A percentile compares a stretch with the other conserved stretches of the same genome.
phyloP scores from a whole-genome alignment of 495 filamentous ascomycete genomes.

The Lasiosphaeris hirsuta region DNA sequence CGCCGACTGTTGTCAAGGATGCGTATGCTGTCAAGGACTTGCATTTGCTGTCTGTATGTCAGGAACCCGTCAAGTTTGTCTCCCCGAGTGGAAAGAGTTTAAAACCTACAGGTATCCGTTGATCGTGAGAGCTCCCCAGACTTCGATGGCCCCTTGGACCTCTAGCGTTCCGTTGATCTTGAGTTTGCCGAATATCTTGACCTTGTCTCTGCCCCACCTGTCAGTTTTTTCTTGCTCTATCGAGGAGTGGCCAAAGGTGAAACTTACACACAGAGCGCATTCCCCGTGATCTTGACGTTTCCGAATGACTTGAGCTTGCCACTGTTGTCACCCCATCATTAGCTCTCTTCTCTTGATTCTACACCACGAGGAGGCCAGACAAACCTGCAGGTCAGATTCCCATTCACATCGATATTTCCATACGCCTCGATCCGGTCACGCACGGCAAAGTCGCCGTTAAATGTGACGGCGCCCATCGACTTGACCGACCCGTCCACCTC shows the following conservation, averaged over 20 bases:
- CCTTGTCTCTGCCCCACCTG: slow-evolving; percentile 27
- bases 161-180: slow-evolving; percentile 34
- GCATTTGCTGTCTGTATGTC: slow-evolving; percentile 29
- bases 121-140: slow-evolving; percentile 36
- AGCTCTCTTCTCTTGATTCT: background rate
- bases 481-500: slow-evolving; percentile 39
- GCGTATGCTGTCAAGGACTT: slow-evolving; percentile 35
- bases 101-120: slow-evolving; percentile 37
- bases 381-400: slow-evolving; percentile 30
- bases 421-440: slow-evolving; percentile 39
- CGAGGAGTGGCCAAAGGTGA: background rate
- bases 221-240: background rate
- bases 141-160: slow-evolving; percentile 34
- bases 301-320: slow-evolving; percentile 35
- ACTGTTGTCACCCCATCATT: slow-evolving; percentile 15
- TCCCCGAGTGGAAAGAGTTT: background rate
- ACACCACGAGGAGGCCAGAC: background rate
- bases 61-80: background rate
- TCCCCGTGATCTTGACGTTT: slow-evolving; percentile 32
- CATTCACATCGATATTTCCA: slow-evolving; percentile 32
- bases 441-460: slow-evolving; percentile 34
- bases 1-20: slow-evolving; percentile 38
- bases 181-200: slow-evolving; percentile 42
- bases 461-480: slow-evolving; percentile 30
- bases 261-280: slow-evolving; percentile 18